Base-by-base conservation (phyloP, 768 basidiomycete species). In the Boletus bicolor region DNA sequence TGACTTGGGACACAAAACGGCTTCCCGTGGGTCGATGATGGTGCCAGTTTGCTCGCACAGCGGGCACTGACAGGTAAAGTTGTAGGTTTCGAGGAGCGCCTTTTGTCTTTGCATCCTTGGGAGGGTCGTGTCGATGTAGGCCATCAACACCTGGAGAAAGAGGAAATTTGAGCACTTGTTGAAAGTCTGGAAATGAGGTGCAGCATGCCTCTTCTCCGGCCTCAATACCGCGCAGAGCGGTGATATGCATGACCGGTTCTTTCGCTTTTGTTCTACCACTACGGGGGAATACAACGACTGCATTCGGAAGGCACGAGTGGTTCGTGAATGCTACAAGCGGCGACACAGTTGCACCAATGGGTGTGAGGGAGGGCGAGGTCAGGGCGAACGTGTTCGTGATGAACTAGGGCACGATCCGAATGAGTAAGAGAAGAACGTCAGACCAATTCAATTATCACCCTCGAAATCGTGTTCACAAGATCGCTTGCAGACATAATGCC, bases 371-470 rank as follows among this genome's bases (percentile, higher is more conserved):
- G 0, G 89, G 84, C 0, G 87, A 82, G 1, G 93, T 87, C 10
- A 97, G 73, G 0, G 94, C 88, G 66, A 98, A 90, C 0, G 96
- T 87, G 68, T 99, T 99, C 7, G 91, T 90, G 10, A 84, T 82
- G 68, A 98, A 94, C 94, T 98, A 50, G 28, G 37, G 7, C 15
- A 42, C n/a, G 9, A 30, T 34, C 14, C 10, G 5, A 12, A 46
- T 48, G 15, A 62, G 64, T 37, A 36, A 51, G 37, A 12, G 32
- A 52, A 45, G 9, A 30, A 5, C 6, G 15, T 17, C 21, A 30
- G 34, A 21, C n/a, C 15, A 30, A 6, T 7, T 39, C 7, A 9
- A 39, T 8, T 14, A 82, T 38, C 62, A 91, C 91, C 51, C 82
- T 77, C n/a, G 91, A 92, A 47, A 88, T 81, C 26, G 87, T 64